Base-by-base conservation (phyloP, 805 yeast genomes). In the Ogataea polymorpha region DNA sequence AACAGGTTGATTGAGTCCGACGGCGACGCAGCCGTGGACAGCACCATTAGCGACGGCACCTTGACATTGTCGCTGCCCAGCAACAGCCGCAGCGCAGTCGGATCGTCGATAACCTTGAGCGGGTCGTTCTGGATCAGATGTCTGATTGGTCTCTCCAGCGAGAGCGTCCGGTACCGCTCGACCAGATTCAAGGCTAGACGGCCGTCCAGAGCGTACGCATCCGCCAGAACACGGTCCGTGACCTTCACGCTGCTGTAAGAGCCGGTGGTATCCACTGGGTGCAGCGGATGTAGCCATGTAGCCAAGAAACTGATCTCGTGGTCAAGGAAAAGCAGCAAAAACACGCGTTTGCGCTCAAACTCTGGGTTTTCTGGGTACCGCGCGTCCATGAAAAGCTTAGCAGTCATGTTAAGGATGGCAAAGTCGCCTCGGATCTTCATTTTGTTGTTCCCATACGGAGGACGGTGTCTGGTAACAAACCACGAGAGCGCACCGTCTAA, bases 401-500 rank as follows among this genome's bases (percentile, higher is more conserved):
- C 72, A 3, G 85, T 71, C 17, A 75, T 79, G 21, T 71, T 66
- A 49, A 91, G 66, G 36, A 82, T 62, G 4, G 71, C 67, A 52
- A 75, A 71, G 53, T 90, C 96, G 1, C 87, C 76, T 48, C 79
- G 80, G 37, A 81, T 79, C 56, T 80, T 80, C 47, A 86, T 62
- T 32, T 76, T 71, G 56, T 91, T 88, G 9, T 88, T 82, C 3
- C 99, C 98, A 65, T 74, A 89, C 12, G 98, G 96, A 67, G 82
- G 83, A 3, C 73, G 67, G 2, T 78, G 69, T 15, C 76, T 70
- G 33, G 67, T 71, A 17, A 70, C 70, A 58, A 88, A 93, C 96
- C 98, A 90, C 1, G 83, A 72, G 31, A 93, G 69, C 0, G 83
- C 75, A 13, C 87, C 88, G 41, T 76, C 79, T 17, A 85, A 59